phyloP scores from a whole-genome alignment of 148 eudicot species.

The Silene conica region DNA sequence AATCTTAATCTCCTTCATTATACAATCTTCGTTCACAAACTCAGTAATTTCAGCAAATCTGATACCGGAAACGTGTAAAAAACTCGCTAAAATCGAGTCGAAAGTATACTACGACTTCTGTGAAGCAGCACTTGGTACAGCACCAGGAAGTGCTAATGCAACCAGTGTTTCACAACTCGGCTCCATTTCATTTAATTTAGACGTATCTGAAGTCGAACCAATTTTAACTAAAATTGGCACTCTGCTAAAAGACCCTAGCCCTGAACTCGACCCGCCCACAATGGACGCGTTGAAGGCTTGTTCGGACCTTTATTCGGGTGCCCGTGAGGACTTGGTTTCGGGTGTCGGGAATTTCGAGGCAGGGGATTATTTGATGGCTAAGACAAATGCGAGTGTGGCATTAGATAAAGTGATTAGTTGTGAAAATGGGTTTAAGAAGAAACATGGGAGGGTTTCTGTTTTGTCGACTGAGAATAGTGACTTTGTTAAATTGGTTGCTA shows the following conservation, averaged over 20 bases:
- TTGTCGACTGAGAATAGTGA: slow-evolving; percentile 19
- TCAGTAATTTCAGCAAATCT: not conserved
- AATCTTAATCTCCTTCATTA: not conserved
- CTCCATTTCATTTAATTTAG: slow-evolving; percentile 5
- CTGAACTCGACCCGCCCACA: not conserved
- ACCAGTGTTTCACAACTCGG: slow-evolving; percentile 13
- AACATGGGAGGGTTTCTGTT: not conserved
- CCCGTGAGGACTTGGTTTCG: not conserved
- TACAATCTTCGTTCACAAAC: not conserved
- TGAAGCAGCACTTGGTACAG: slow-evolving; percentile 3
- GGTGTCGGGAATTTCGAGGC: slow-evolving; percentile 1
- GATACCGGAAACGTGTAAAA: slow-evolving; percentile 6
- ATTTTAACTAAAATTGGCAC: slow-evolving; percentile 3
- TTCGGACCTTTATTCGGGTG: slow-evolving; percentile 3
- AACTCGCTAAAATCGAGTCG: not conserved
- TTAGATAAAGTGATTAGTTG: not conserved
- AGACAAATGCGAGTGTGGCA: not conserved
- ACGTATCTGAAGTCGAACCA: slow-evolving; percentile 3
- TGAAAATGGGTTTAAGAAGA: slow-evolving; percentile 6
- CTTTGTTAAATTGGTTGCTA: slow-evolving; percentile 18
- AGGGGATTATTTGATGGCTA: slow-evolving; percentile 10
- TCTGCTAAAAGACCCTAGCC: not conserved
- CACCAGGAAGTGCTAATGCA: slow-evolving; percentile 8
- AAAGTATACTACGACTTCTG: slow-evolving; percentile 13
- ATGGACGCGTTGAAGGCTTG: slow-evolving; percentile 5